Base-by-base conservation (phyloP, 2,329 filamentous ascomycete species). In the Aureobasidium melanogenum region DNA sequence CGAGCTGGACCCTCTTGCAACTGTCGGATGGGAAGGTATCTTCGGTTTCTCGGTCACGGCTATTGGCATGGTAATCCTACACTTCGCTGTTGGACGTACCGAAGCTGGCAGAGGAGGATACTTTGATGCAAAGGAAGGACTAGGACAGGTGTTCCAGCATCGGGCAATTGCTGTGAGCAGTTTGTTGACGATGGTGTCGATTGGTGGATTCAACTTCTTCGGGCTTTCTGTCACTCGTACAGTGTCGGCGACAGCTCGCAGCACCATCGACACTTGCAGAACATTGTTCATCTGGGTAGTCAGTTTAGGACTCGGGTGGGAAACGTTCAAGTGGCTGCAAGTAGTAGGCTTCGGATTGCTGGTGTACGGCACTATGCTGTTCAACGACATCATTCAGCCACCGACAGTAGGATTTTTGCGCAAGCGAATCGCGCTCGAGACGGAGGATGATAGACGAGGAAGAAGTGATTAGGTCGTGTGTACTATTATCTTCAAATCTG, bases 241-340 rank as follows among this genome's bases (percentile, higher is more conserved):
- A 64, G 91, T 99, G 66, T 95, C 89, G 65, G 94, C 94, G 12
- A 99, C 94, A 0, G 91, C 93, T 1, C 86, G 94, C 64, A 96
- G 91, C 34, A 97, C 93, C 34, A 97, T 99, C 69, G 94, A 99
- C 74, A 99, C 94, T 0, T 97, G 92, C 80, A 86, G 93, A 43
- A 99, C 94, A 0, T 83, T 99, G 1, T 97, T 99, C 77, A 97
- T 99, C 75, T 99, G 94, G 94, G 82, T 99, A 30, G 89, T 96
- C 15, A 96, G 91, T 19, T 83, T 99, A 5, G 90, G 88, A 4
- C 83, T 99, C 2, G 92, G 92, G 63, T 99, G 94, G 94, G 94
- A 99, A 77, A 87, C 85, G 0, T 97, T 99, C 83, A 97, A 97
- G 77, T 95, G 90, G 88, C 83, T 99, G 7, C 94, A 99, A 76